These are phyloP conservation scores for Ascochyta fabae DNA, from an alignment of 2,329 filamentous ascomycete species.

Conservation along the genomic window DNA sequence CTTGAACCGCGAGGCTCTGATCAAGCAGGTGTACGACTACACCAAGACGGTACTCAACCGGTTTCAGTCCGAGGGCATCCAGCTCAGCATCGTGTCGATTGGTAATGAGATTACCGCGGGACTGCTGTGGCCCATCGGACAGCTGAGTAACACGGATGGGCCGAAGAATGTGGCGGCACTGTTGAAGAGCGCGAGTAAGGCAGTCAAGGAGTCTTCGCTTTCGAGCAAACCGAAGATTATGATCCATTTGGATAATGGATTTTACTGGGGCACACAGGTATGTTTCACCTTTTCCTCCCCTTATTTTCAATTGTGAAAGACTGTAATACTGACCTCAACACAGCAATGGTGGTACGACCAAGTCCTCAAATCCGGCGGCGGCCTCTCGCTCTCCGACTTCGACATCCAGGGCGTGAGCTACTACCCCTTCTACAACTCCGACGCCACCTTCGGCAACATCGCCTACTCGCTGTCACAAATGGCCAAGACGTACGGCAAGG, in stretches of 20 bases:
- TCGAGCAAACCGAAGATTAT: conserved; percentile 69
- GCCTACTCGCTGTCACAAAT: conserved; percentile 64
- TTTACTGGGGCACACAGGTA: conserved; percentile 64
- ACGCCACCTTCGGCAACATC: conserved; percentile 65
- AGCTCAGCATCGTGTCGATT: conserved; percentile 69
- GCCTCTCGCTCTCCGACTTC: conserved; percentile 62
- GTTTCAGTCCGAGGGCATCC: conserved; percentile 63
- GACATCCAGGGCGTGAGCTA: conserved; percentile 76
- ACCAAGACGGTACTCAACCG: conserved; percentile 67
- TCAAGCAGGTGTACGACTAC: conserved; percentile 72
- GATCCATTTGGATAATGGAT: conserved; percentile 79
- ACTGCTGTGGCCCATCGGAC: conserved; percentile 70
- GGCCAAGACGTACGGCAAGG: conserved; percentile 67
- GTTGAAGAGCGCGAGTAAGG: conserved; percentile 68
- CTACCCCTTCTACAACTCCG: conserved; percentile 72
- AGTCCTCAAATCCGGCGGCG: conserved; percentile 54
- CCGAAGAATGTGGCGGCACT: conserved; percentile 66
- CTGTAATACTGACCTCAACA: background rate
- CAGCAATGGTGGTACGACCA: conserved; percentile 71
- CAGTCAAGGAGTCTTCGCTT: conserved; percentile 68
- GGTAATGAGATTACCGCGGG: conserved; percentile 76
- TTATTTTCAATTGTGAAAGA: background rate
- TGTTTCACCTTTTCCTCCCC: background rate
- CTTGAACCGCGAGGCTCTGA: conserved; percentile 62
- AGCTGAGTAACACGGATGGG: conserved; percentile 55